Conservation (phyloP, 352 stramenopile genomes). For the Stramenopiles sp. region DNA sequence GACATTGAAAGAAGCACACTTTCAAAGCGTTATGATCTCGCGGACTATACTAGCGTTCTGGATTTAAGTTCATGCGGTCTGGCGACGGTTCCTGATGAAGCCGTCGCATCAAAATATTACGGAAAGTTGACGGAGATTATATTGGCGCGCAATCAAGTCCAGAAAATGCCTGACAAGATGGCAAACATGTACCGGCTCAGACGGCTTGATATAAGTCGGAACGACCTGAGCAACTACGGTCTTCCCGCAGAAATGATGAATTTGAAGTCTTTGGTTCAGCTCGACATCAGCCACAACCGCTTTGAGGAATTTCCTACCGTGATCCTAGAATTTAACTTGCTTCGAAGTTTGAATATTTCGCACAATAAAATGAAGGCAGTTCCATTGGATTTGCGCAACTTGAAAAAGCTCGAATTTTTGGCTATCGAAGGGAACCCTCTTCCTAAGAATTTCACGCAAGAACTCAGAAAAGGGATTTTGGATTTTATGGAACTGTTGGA, state of each 20-base stretch:
- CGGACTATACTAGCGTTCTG: neutral
- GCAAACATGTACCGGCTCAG: neutral
- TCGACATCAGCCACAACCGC: neutral
- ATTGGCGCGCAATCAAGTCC: neutral
- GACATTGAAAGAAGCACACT: neutral
- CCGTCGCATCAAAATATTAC: neutral
- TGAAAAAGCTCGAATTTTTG: neutral
- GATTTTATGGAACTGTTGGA: slow-evolving; percentile 7
- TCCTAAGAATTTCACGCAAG: neutral
- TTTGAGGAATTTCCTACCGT: neutral
- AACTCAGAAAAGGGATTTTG: neutral
- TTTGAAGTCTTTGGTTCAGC: neutral
- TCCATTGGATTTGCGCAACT: neutral
- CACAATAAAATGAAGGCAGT: neutral
- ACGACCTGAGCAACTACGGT: neutral
- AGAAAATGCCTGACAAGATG: neutral
- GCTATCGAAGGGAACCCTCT: neutral
- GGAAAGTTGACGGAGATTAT: neutral
- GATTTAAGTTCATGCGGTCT: neutral
- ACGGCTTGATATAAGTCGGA: neutral
- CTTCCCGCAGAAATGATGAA: neutral
- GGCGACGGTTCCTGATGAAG: neutral
- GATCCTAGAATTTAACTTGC: neutral
- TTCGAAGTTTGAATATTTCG: neutral
- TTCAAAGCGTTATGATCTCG: neutral